Evolutionary conservation across 768 basidiomycete species (phyloP).

Genomic region (Leccinellum albellum): DNA sequence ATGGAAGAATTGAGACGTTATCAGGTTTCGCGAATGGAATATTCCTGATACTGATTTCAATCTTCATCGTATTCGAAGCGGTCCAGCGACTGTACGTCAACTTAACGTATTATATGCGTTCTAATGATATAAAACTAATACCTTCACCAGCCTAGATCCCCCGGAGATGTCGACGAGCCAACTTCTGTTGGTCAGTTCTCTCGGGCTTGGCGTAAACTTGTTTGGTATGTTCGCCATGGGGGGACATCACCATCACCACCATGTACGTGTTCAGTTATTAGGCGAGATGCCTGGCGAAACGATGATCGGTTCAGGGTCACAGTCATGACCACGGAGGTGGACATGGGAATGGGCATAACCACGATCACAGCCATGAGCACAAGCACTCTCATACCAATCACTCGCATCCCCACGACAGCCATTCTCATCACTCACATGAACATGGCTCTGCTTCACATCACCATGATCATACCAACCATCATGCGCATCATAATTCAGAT

Average conservation of each 20-base stretch:
- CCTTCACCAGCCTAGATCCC: constrained; percentile 65
- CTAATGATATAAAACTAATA: not conserved
- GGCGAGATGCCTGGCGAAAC: not conserved
- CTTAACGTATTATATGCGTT: constrained; percentile 19
- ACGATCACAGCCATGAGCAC: constrained; percentile 20
- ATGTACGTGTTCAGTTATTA: constrained; percentile 44
- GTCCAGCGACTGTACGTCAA: constrained; percentile 78
- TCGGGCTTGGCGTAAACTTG: constrained; percentile 90
- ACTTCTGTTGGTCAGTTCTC: constrained; percentile 79
- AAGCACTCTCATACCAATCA: constrained; percentile 36
- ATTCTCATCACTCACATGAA: constrained; percentile 22
- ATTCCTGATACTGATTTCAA: constrained; percentile 88
- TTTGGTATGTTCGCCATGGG: constrained; percentile 99
- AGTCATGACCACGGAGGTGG: constrained; percentile 12
- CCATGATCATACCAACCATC: constrained; percentile 17
- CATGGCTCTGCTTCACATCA: constrained; percentile 13
- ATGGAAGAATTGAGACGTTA: constrained; percentile 92
- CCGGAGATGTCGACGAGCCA: constrained; percentile 98
- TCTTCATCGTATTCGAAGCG: constrained; percentile 98
- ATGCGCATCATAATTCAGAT: constrained; percentile 18
- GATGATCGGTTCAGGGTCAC: constrained; percentile 16
- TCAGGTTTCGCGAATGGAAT: constrained; percentile 98
- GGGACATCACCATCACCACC: constrained; percentile 76
- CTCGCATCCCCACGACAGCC: constrained; percentile 31
- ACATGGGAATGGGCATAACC: constrained; percentile 3